Base-by-base conservation (phyloP, 306 rosid species). In the Lagenaria siceraria region DNA sequence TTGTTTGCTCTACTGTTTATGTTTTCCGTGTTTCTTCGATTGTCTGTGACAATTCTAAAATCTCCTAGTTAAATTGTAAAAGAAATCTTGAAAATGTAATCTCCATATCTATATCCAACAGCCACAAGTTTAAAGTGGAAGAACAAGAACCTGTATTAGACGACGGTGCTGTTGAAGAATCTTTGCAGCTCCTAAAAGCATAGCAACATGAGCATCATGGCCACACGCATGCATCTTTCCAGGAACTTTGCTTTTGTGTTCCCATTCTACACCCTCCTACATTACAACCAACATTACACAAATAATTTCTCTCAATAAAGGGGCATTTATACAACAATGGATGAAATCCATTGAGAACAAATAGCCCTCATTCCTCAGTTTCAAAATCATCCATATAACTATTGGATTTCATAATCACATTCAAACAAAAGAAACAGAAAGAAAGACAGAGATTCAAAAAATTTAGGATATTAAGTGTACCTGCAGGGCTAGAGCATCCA, bases 221-320 rank as follows among this genome's bases (percentile, higher is more conserved):
- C 98, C 98, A 49, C 98, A 94, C 14, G 87, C 98, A 74, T 94
- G 98, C 98, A 94, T 94, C 85, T 94, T 94, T 66, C 97, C 97
- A 12, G 92, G 83, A 42, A 91, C 80, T 87, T 91, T 91, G 78
- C 98, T 91, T 82, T 90, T 89, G 82, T 91, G 96, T 79, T 90
- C 93, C 97, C 97, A 94, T 80, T 90, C 96, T 82, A 87, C 91
- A 81, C 72, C 56, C 79, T 94, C 97, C 98, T 92, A 72, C 38
- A 78, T 76, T 89, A 72, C 46, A 78, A 74, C 73, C 51, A 18
- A 24, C 65, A 12, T 60, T 12, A 59, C 17, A 59, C 49, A 43
- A 43, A 43, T 43, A 10, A 43, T 43, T 43, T 43, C 49, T 43
- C 15, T 43, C 49, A 43, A 10, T 42, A 10, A 9, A 42, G 7